Conservation (phyloP, 2,329 filamentous ascomycete genomes). For the Fusarium keratoplasticum region DNA sequence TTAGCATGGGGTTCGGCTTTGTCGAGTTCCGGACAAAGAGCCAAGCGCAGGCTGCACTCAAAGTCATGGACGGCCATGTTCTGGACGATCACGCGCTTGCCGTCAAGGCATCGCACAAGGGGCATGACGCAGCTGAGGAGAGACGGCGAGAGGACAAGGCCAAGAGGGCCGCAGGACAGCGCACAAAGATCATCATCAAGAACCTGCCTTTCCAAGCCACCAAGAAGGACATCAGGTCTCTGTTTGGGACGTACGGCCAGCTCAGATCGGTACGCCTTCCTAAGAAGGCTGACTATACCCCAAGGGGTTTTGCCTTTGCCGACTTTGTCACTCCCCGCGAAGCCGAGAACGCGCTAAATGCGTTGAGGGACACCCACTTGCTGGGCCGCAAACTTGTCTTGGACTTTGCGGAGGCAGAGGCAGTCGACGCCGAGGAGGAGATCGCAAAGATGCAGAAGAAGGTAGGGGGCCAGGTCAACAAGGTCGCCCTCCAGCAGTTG, state of each 20-base stretch:
- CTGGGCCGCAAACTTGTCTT: slow-evolving; percentile 89
- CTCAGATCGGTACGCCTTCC: slow-evolving; percentile 92
- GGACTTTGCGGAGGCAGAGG: slow-evolving; percentile 90
- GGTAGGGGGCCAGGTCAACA: slow-evolving; percentile 89
- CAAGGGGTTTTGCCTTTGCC: slow-evolving; percentile 95
- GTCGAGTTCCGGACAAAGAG: slow-evolving; percentile 84
- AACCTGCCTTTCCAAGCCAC: slow-evolving; percentile 96
- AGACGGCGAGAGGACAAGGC: slow-evolving; percentile 83
- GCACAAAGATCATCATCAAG: slow-evolving; percentile 97
- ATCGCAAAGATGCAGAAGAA: slow-evolving; percentile 98
- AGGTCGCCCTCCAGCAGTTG: slow-evolving; percentile 89
- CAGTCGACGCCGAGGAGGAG: slow-evolving; percentile 92
- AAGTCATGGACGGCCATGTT: slow-evolving; percentile 87
- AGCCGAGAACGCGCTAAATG: slow-evolving; percentile 89
- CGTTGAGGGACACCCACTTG: slow-evolving; percentile 92
- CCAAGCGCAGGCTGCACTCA: slow-evolving; percentile 82
- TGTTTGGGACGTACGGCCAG: slow-evolving; percentile 92
- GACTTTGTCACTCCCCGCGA: slow-evolving; percentile 94
- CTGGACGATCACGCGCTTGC: slow-evolving; percentile 89
- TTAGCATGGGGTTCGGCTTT: slow-evolving; percentile 99
- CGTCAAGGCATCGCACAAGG: slow-evolving; percentile 89
- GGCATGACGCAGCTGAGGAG: slow-evolving; percentile 88
- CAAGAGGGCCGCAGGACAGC: slow-evolving; percentile 80
- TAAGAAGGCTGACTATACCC: slow-evolving; percentile 90
- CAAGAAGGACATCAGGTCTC: slow-evolving; percentile 88